These are phyloP conservation scores for Cadophora malorum DNA, from an alignment of 2,329 filamentous ascomycete genomes.

Conservation along the genomic window DNA sequence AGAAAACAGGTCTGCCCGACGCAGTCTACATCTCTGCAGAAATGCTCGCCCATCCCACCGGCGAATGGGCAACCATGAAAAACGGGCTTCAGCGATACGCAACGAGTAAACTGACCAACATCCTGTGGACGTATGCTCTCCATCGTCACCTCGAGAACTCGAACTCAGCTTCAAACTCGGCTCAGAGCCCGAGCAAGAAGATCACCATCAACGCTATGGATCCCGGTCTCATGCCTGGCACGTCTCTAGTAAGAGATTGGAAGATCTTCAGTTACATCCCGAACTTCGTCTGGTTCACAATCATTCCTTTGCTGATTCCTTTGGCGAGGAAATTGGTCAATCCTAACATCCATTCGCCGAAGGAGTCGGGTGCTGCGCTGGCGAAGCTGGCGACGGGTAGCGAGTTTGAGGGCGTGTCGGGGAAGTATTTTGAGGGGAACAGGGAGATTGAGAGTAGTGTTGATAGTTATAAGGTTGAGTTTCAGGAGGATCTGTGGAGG, in stretches of 20 bases:
- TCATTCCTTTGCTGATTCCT: conserved; percentile 48
- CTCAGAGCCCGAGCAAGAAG: conserved; percentile 34
- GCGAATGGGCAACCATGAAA: conserved; percentile 38
- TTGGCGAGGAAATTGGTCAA: conserved; percentile 46
- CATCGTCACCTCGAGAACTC: conserved; percentile 44
- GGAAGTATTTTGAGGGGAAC: conserved; percentile 53
- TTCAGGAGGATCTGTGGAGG: conserved; percentile 57
- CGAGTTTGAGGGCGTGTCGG: conserved; percentile 47
- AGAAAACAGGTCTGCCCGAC: conserved; percentile 51
- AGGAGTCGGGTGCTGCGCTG: conserved; percentile 50
- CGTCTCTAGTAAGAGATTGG: conserved; percentile 45
- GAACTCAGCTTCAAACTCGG: background rate
- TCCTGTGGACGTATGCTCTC: conserved; percentile 56
- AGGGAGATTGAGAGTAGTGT: conserved; percentile 50
- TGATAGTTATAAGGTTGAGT: conserved; percentile 51
- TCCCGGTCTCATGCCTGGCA: conserved; percentile 57
- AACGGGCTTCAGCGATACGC: conserved; percentile 51
- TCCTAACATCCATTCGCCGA: conserved; percentile 48
- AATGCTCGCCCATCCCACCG: conserved; percentile 51
- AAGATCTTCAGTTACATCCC: conserved; percentile 44
- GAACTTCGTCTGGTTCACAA: conserved; percentile 46
- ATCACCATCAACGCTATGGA: conserved; percentile 53
- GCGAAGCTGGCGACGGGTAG: conserved; percentile 49
- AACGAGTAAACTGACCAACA: conserved; percentile 54
- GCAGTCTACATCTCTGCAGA: conserved; percentile 52